Evolutionary conservation across 139 green algal genomes (phyloP), one percentile per base, ranked within the genome.

Genomic region (Zygnema cylindricum): DNA sequence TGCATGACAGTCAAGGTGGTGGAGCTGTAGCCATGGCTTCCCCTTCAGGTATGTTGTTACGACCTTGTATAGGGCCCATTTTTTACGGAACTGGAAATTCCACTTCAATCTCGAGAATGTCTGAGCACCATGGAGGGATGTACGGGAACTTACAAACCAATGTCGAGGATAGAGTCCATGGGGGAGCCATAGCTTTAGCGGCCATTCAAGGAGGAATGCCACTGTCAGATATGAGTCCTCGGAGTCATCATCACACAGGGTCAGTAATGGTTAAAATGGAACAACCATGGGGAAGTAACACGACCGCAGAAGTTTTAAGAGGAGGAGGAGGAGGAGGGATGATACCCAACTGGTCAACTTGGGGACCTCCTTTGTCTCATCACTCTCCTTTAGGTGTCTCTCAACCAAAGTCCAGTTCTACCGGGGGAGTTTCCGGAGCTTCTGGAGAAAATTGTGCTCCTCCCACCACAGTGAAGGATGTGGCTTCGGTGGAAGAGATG

Each of bases 111-210:
- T 55, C 57, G 16, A 54, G 35, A 85, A 7, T 85, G 7, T 11
- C 77, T 84, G 77, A 43, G 3, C 39, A 43, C 38, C 39, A 49
- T 16, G 7, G 11, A 25, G 11, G 39, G 7, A 79, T 79, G 71
- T 79, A 43, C 11, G 71, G 7, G 71, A 16, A 16, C 71, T 25
- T 79, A 16, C 57, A 57, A 55, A 25, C 7, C 36, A 85, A 69
- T 22, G 30, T 87, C 11, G 43, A 89, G 49, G 38, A 42, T 2
- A 69, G 84, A 40, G 84, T 89, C 11, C 84, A 89, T 42, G 84
- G 84, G 21, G 84, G 84, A 38, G 40, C 42, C 49, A 39, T 76
- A 32, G 84, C 84, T 3, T 82, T 89, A 73, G 84, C 55, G 1
- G 84, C 84, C 22, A 75, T 89, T 0, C 38, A 76, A 54, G 77